phyloP scores from a whole-genome alignment of 1,284 basidiomycete genomes.

The Marasmius oreades region DNA sequence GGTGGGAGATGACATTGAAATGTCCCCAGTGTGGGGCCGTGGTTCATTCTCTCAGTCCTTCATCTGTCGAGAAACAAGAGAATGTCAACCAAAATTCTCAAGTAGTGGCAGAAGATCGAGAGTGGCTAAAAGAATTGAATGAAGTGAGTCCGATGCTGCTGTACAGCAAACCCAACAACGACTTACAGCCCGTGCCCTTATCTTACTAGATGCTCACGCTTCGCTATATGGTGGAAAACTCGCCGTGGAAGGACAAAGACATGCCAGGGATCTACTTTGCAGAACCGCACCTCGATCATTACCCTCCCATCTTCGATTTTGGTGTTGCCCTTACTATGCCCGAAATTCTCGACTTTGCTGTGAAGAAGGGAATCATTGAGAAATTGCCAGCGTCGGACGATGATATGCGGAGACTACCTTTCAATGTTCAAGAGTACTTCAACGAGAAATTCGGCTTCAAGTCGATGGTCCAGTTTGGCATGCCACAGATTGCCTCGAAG shows the following conservation, averaged over 20 bases:
- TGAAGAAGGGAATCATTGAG: background rate
- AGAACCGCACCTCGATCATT: background rate
- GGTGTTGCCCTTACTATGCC: background rate
- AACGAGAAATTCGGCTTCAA: background rate
- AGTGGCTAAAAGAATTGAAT: background rate
- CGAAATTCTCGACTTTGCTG: background rate
- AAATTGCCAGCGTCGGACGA: background rate
- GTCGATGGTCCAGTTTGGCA: background rate
- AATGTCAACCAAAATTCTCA: background rate
- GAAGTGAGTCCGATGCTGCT: background rate
- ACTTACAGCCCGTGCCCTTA: background rate
- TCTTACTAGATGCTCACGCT: background rate
- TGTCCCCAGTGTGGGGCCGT: no score
- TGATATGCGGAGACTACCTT: background rate
- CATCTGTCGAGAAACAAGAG: no score
- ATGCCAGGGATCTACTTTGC: background rate
- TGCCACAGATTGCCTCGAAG: background rate
- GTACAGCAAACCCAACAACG: background rate
- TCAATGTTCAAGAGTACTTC: background rate
- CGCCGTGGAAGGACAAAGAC: background rate
- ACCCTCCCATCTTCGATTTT: background rate
- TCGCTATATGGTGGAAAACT: background rate
- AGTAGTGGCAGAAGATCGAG: background rate
- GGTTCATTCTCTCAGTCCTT: no score
- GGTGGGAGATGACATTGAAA: no score